phyloP scores from a whole-genome alignment of 352 stramenopile species.

The Phytophthora idaei region DNA sequence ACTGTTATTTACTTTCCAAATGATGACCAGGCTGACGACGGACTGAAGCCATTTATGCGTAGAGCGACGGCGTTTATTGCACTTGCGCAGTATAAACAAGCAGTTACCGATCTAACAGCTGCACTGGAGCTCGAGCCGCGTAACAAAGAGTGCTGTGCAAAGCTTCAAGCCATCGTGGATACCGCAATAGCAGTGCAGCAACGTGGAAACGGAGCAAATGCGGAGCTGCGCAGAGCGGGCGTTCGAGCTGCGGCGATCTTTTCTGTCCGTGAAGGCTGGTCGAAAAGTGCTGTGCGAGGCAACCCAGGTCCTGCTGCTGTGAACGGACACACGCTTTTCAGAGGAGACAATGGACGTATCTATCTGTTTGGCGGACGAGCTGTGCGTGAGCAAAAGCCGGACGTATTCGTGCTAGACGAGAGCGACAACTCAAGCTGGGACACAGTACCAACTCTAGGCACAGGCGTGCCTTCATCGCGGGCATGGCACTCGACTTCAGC shows the following conservation, averaged over 20 bases:
- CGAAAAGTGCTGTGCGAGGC: constrained; percentile 46
- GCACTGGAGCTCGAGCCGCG: constrained; percentile 52
- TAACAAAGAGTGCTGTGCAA: constrained; percentile 58
- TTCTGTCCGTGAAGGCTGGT: constrained; percentile 55
- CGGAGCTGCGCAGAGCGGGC: constrained; percentile 25
- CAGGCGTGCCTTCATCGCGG: constrained; percentile 40
- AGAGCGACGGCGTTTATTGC: constrained; percentile 52
- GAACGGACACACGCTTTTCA: constrained; percentile 71
- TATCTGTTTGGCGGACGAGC: constrained; percentile 65
- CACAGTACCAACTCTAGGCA: constrained; percentile 28
- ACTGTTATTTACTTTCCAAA: background rate
- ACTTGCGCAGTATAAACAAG: constrained; percentile 24
- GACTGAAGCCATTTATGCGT: constrained; percentile 56
- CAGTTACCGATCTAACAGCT: constrained; percentile 48
- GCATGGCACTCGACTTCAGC: constrained; percentile 59
- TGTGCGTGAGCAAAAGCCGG: constrained; percentile 59
- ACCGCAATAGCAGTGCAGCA: constrained; percentile 2
- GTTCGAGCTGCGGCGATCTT: constrained; percentile 39
- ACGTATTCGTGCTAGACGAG: constrained; percentile 54
- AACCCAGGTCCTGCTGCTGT: constrained; percentile 69
- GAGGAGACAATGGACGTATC: constrained; percentile 25
- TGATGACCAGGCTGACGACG: constrained; percentile 4
- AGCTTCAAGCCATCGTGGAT: constrained; percentile 45
- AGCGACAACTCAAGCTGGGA: constrained; percentile 61
- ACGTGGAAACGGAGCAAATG: background rate